phyloP scores from a whole-genome alignment of 331 rosid genomes.

The Cucumis variabilis region DNA sequence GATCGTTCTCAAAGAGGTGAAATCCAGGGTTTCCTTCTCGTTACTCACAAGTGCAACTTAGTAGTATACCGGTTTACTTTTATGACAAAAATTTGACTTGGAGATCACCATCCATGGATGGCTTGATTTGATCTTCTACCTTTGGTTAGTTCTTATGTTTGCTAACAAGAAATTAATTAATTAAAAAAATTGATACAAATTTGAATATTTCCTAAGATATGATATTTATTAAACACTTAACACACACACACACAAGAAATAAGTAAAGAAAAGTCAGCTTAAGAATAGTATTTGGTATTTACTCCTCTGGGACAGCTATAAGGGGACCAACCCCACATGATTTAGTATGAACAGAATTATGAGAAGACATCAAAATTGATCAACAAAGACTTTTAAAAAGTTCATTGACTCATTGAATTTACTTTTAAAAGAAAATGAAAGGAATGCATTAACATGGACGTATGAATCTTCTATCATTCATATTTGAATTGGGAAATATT shows the following conservation, averaged over 20 bases:
- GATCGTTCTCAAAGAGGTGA: neutral
- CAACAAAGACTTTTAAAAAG: neutral
- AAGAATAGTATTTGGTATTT: neutral
- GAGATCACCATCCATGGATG: neutral
- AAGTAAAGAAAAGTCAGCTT: too few species aligned
- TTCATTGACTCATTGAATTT: neutral
- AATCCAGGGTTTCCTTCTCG: too few species aligned
- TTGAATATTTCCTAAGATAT: too few species aligned
- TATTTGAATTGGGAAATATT: neutral
- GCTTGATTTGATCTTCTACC: too few species aligned
- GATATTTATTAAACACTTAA: too few species aligned
- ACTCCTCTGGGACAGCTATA: too few species aligned
- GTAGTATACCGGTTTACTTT: too few species aligned
- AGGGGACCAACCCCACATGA: neutral
- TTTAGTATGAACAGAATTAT: neutral
- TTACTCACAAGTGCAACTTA: neutral
- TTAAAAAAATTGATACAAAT: neutral
- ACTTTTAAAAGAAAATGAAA: neutral
- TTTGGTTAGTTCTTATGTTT: too few species aligned
- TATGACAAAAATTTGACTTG: too few species aligned
- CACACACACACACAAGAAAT: neutral
- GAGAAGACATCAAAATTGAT: constrained; percentile 6
- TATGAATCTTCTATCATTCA: too few species aligned
- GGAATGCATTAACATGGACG: neutral
- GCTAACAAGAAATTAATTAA: neutral